Conservation (phyloP, 345 rosid species). For the Microthlaspi erraticum region DNA sequence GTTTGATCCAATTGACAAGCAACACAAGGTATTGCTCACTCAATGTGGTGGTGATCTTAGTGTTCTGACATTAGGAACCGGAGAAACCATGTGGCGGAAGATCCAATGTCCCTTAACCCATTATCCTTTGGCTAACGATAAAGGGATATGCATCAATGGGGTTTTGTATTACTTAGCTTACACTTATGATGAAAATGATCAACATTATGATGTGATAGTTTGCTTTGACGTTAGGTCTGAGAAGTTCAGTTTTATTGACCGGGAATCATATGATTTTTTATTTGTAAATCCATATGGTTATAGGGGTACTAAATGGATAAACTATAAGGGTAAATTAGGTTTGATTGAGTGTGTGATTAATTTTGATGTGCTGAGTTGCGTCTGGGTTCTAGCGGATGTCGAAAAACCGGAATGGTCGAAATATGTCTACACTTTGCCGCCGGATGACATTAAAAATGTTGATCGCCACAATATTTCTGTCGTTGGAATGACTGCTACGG, state of each 20-base stretch:
- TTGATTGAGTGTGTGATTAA: neutral
- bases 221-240: neutral
- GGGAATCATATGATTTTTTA: no score
- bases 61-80: neutral
- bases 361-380: neutral
- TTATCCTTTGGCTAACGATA: no score
- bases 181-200: no score
- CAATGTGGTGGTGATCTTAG: neutral
- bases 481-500: neutral
- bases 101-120: neutral
- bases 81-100: neutral
- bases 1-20: slow-evolving; percentile 6
- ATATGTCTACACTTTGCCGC: neutral
- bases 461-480: neutral
- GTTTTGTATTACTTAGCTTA: neutral
- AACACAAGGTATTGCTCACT: neutral
- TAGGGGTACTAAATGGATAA: neutral
- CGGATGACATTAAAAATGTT: no score
- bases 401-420: neutral
- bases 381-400: neutral
- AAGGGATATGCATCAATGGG: slow-evolving; percentile 5
- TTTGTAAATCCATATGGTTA: no score
- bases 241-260: neutral
- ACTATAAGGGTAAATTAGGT: slow-evolving; percentile 7
- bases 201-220: neutral